These are phyloP conservation scores for Quaeritorhiza haematococci DNA, from an alignment of 371 early-diverging fungal genomes.

Conservation along the genomic window DNA sequence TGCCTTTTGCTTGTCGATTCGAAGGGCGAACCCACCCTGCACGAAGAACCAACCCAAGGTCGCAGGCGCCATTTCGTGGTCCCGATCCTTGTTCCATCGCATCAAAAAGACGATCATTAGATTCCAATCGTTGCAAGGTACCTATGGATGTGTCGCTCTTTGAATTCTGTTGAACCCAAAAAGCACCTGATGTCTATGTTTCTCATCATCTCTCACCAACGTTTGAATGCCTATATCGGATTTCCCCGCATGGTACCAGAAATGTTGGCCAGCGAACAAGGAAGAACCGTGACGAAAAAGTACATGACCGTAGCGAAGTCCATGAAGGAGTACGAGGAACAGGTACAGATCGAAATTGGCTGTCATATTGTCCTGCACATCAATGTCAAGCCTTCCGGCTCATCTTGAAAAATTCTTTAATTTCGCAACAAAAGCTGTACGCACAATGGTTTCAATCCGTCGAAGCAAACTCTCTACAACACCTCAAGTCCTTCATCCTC, in stretches of 20 bases:
- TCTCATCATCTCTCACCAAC: background rate
- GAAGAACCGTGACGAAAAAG: constrained; percentile 48
- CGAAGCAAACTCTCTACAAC: constrained; percentile 44
- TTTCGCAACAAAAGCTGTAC: constrained; percentile 32
- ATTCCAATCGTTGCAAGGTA: constrained; percentile 54
- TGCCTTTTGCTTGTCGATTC: background rate
- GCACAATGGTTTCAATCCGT: constrained; percentile 47
- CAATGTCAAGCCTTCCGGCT: no score
- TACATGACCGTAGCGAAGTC: constrained; percentile 50
- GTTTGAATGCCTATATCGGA: background rate
- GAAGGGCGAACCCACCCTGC: constrained; percentile 44
- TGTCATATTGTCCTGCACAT: background rate
- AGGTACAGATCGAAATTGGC: constrained; percentile 17
- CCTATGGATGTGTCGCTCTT: background rate
- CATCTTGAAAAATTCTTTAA: background rate
- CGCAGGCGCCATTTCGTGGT: constrained; percentile 56
- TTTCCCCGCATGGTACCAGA: constrained; percentile 33
- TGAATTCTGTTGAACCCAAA: background rate
- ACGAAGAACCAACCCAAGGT: constrained; percentile 51
- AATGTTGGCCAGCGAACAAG: constrained; percentile 52
- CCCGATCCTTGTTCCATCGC: constrained; percentile 44
- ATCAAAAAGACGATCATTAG: constrained; percentile 56
- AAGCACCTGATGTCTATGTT: constrained; percentile 2
- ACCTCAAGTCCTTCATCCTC: constrained; percentile 47
- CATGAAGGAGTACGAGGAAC: constrained; percentile 54